A percentile compares a stretch with the other conserved stretches of the same genome.
These are phyloP conservation scores for Pezicula radicicola DNA, from an alignment of 2,329 filamentous ascomycete genomes.

Conservation along the genomic window DNA sequence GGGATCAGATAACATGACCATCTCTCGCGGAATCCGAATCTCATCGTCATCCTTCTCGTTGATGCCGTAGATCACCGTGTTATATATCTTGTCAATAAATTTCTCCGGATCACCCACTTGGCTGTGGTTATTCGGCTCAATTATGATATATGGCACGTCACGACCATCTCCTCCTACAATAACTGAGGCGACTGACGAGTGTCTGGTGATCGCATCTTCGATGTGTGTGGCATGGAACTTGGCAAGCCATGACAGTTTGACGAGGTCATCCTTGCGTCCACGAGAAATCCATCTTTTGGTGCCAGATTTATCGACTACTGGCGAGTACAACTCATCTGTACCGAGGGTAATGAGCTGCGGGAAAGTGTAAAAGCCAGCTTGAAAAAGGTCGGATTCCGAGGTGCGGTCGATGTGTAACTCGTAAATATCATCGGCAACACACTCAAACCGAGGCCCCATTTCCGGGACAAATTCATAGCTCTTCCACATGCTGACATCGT, in stretches of 20 bases:
- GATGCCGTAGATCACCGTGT: background rate
- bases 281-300: background rate
- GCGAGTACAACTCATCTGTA: background rate
- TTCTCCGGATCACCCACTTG: background rate
- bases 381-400: background rate
- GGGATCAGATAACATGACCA: slow-evolving; percentile 1
- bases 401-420: background rate
- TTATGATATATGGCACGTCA: background rate
- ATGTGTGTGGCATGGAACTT: slow-evolving; percentile 2
- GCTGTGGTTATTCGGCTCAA: background rate
- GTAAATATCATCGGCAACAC: background rate
- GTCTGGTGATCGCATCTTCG: background rate
- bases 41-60: background rate
- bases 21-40: background rate
- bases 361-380: background rate
- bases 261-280: background rate
- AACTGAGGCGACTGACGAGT: background rate
- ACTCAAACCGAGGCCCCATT: background rate
- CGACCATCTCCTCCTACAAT: background rate
- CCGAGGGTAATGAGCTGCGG: background rate
- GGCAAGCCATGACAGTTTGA: background rate
- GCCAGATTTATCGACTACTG: background rate
- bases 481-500: background rate
- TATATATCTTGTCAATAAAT: background rate
- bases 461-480: background rate